Evolutionary conservation across 2,329 filamentous ascomycete genomes (phyloP).

Genomic region (Monilinia polystroma): DNA sequence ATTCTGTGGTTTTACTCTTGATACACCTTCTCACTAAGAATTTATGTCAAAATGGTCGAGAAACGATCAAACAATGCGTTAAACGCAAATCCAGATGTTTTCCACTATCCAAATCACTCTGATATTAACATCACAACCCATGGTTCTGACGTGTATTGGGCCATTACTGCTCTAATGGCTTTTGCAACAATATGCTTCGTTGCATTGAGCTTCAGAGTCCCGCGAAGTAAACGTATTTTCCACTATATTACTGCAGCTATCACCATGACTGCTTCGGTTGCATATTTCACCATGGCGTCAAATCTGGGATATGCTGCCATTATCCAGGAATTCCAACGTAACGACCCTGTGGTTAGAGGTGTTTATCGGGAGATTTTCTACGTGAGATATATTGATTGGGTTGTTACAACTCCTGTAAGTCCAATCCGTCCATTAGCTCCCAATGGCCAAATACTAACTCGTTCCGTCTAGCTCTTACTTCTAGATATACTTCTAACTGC

Average conservation of each 20-base stretch:
- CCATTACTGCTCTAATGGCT: constrained; percentile 60
- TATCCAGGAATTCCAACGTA: constrained; percentile 55
- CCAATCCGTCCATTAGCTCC: not conserved
- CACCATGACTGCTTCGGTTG: constrained; percentile 58
- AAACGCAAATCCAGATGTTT: constrained; percentile 31
- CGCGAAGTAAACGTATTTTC: constrained; percentile 57
- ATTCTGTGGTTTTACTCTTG: not conserved
- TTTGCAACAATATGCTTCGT: constrained; percentile 54
- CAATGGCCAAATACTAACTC: not conserved
- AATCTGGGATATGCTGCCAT: constrained; percentile 64
- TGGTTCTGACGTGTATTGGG: constrained; percentile 63
- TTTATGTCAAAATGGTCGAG: constrained; percentile 4
- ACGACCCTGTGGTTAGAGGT: constrained; percentile 47
- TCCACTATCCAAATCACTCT: constrained; percentile 39
- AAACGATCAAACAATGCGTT: constrained; percentile 30
- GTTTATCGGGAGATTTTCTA: constrained; percentile 64
- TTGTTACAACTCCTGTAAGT: constrained; percentile 56
- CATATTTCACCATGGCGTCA: constrained; percentile 67
- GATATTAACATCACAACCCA: constrained; percentile 58
- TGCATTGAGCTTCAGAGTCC: constrained; percentile 52
- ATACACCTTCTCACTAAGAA: not conserved
- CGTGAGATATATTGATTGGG: constrained; percentile 65
- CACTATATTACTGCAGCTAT: constrained; percentile 63
- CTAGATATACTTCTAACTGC: constrained; percentile 62
- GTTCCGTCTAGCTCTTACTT: constrained; percentile 49